Evolutionary conservation across 371 early-diverging fungal genomes (phyloP).

Genomic region (Mortierella sp.): DNA sequence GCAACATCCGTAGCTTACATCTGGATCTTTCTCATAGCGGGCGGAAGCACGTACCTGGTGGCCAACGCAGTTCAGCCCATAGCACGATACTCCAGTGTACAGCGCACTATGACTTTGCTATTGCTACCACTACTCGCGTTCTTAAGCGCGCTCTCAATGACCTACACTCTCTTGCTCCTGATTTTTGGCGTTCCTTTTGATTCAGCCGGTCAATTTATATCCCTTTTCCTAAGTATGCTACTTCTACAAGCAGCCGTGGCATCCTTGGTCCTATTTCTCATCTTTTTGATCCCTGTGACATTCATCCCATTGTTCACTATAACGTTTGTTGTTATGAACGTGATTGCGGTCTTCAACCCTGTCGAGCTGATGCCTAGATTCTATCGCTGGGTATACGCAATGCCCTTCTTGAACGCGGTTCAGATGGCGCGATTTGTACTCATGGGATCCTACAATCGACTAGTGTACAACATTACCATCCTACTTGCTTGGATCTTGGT

Average conservation of each 20-base stretch:
- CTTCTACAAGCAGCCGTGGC: slow-evolving; percentile 43
- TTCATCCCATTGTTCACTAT: slow-evolving; percentile 46
- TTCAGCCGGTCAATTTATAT: slow-evolving; percentile 31
- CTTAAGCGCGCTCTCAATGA: slow-evolving; percentile 27
- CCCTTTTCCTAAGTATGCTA: slow-evolving; percentile 29
- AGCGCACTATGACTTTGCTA: slow-evolving; percentile 31
- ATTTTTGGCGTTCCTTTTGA: slow-evolving; percentile 47
- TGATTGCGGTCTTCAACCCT: slow-evolving; percentile 54
- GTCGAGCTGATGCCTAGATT: slow-evolving; percentile 40
- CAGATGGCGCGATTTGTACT: slow-evolving; percentile 44
- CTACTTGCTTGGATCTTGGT: slow-evolving; percentile 37
- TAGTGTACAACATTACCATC: slow-evolving; percentile 35
- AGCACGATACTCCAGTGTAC: slow-evolving; percentile 20
- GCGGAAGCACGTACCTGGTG: slow-evolving; percentile 50
- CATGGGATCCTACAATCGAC: slow-evolving; percentile 46
- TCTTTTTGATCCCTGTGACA: slow-evolving; percentile 44
- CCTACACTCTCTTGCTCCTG: slow-evolving; percentile 31
- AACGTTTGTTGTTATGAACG: slow-evolving; percentile 49
- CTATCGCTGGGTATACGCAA: slow-evolving; percentile 50
- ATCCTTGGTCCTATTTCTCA: slow-evolving; percentile 45
- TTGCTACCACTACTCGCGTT: slow-evolving; percentile 22
- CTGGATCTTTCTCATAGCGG: slow-evolving; percentile 52
- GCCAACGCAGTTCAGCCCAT: slow-evolving; percentile 44
- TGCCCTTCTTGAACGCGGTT: slow-evolving; percentile 55
- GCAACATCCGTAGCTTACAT: slow-evolving; percentile 53